Evolutionary conservation across 352 stramenopile species (phyloP).

Genomic region (Phytophthora kernoviae): DNA sequence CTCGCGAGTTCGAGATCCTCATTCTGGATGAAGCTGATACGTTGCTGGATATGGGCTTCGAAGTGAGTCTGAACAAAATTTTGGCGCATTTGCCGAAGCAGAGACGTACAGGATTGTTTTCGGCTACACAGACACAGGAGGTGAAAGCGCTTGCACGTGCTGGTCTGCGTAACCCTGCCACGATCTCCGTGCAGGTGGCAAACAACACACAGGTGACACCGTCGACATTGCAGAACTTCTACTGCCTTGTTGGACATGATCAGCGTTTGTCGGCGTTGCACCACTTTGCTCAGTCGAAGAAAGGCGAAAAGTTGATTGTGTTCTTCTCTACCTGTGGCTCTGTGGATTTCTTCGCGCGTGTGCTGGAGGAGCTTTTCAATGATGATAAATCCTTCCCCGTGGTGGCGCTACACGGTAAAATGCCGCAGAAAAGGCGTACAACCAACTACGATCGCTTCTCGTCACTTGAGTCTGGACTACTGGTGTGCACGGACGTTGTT

Average conservation of each 20-base stretch:
- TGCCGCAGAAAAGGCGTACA: conserved; percentile 91
- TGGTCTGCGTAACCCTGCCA: conserved; percentile 98
- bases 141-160: conserved; percentile 95
- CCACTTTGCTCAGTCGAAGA: conserved; percentile 93
- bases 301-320: conserved; percentile 94
- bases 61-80: conserved; percentile 96
- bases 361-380: conserved; percentile 84
- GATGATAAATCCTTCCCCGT: conserved; percentile 47
- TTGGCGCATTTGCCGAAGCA: conserved; percentile 96
- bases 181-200: conserved; percentile 96
- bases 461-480: conserved; percentile 62
- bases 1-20: conserved; percentile 95
- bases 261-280: conserved; percentile 94
- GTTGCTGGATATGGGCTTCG: conserved; percentile 98
- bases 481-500: conserved; percentile 99
- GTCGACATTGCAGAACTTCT: conserved; percentile 93
- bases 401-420: conserved; percentile 93
- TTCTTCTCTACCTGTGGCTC: conserved; percentile 99
- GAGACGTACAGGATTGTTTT: conserved; percentile 94
- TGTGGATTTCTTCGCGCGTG: conserved; percentile 98
- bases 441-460: conserved; percentile 81
- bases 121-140: conserved; percentile 93
- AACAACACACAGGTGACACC: conserved; percentile 82
- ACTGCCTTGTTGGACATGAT: conserved; percentile 93
- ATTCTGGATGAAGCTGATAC: conserved; percentile 99